Conservation (phyloP, 192 early-diverging fungal species). For the Mortierella antarctica region DNA sequence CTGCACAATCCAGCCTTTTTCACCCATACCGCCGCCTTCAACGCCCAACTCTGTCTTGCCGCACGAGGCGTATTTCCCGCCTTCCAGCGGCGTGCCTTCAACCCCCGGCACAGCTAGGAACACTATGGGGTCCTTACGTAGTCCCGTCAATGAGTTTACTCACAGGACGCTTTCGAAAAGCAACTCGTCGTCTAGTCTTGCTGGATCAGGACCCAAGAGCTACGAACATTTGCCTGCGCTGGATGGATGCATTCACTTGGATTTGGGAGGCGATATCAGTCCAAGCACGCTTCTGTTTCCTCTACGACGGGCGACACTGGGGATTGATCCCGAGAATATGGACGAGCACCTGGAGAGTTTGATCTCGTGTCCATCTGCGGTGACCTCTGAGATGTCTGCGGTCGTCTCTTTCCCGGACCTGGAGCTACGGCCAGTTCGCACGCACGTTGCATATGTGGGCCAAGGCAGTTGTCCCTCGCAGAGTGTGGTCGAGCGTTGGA, state of each 20-base stretch:
- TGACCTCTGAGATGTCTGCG: slow-evolving; percentile 24
- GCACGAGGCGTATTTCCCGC: no score
- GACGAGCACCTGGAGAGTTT: slow-evolving; percentile 21
- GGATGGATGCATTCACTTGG: slow-evolving; percentile 49
- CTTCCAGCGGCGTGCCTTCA: background rate
- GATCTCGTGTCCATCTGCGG: slow-evolving; percentile 21
- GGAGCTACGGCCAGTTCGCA: slow-evolving; percentile 26
- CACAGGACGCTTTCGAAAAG: slow-evolving; percentile 17
- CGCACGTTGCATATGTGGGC: slow-evolving; percentile 41
- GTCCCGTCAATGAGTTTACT: slow-evolving; percentile 7
- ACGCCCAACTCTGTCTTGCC: background rate
- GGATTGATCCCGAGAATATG: slow-evolving; percentile 41
- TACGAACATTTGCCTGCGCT: slow-evolving; percentile 42
- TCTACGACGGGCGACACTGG: slow-evolving; percentile 27
- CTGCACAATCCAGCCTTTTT: background rate
- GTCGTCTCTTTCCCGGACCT: slow-evolving; percentile 46
- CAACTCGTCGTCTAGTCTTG: slow-evolving; percentile 20
- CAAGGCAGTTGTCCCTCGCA: slow-evolving; percentile 11
- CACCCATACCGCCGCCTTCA: background rate
- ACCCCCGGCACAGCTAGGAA: background rate
- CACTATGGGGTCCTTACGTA: background rate
- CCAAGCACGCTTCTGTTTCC: slow-evolving; percentile 42
- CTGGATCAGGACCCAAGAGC: slow-evolving; percentile 25
- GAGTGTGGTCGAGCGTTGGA: slow-evolving; percentile 46
- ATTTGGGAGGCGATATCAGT: slow-evolving; percentile 34